These are phyloP conservation scores for Helichrysum umbraculigerum DNA, from an alignment of 129 eudicot species.

Conservation along the genomic window DNA sequence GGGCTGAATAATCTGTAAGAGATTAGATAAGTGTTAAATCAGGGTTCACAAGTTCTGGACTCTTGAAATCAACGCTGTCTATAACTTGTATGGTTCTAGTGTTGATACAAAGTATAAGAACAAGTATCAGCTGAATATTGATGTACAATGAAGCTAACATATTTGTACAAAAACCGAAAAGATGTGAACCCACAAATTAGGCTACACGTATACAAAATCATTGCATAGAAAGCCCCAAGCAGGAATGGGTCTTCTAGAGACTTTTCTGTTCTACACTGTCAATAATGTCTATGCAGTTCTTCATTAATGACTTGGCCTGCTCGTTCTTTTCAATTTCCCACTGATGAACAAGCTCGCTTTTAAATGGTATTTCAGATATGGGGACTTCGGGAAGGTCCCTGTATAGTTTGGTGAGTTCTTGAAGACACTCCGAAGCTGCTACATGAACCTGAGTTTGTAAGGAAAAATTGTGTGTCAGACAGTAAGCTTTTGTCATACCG, in stretches of 20 bases:
- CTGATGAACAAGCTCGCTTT: constrained; percentile 54
- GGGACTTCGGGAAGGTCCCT: constrained; percentile 35
- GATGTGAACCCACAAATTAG: neutral
- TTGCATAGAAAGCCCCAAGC: neutral
- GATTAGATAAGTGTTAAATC: no score
- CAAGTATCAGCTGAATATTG: neutral
- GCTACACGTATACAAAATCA: neutral
- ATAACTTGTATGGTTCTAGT: neutral
- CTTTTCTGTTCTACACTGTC: constrained; percentile 35
- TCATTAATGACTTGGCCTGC: constrained; percentile 73
- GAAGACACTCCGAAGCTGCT: constrained; percentile 85
- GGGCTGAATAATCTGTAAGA: neutral
- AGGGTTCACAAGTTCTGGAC: neutral
- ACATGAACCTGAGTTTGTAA: constrained; percentile 66
- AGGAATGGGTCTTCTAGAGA: neutral
- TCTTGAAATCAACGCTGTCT: no score
- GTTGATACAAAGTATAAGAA: neutral
- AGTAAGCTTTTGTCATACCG: neutral
- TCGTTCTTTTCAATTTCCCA: constrained; percentile 72
- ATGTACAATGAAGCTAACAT: neutral
- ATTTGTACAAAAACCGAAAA: neutral
- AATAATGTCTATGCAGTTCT: constrained; percentile 66
- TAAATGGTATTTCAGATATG: constrained; percentile 44
- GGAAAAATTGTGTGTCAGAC: neutral
- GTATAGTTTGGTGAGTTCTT: constrained; percentile 52